These are phyloP conservation scores for Prunus salicina DNA, from an alignment of 306 rosid species.

Conservation along the genomic window DNA sequence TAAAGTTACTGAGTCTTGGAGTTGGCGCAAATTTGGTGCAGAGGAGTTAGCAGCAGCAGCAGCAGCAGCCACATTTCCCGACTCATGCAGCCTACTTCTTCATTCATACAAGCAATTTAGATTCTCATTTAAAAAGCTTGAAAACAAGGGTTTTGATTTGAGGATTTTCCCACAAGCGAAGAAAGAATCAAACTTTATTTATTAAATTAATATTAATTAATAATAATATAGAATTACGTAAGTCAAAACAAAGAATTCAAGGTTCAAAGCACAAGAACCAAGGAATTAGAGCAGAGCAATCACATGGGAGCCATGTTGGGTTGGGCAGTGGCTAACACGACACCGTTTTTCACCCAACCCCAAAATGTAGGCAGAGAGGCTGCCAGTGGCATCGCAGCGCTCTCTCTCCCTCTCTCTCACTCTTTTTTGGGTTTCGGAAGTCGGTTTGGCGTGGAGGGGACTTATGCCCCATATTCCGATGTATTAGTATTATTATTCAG, in stretches of 20 bases:
- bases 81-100: neutral
- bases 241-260: conserved; percentile 34
- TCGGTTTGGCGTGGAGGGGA: conserved; percentile 15
- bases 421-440: conserved; percentile 21
- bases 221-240: neutral
- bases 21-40: conserved; percentile 2
- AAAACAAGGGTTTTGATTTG: neutral
- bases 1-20: neutral
- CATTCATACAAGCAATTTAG: neutral
- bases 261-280: conserved; percentile 38
- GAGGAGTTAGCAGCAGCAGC: neutral
- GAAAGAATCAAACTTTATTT: neutral
- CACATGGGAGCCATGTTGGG: conserved; percentile 40
- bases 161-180: conserved; percentile 2
- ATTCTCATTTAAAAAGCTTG: neutral
- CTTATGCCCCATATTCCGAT: conserved; percentile 5
- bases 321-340: conserved; percentile 12
- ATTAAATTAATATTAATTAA: neutral
- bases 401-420: neutral
- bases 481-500: neutral
- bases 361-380: conserved; percentile 12
- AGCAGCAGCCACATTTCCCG: neutral
- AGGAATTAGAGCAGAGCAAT: conserved; percentile 36
- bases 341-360: conserved; percentile 28
- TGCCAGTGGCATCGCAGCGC: conserved; percentile 2